These are phyloP conservation scores for Irpex sp. DNA, from an alignment of 1,284 basidiomycete species.

Conservation along the genomic window DNA sequence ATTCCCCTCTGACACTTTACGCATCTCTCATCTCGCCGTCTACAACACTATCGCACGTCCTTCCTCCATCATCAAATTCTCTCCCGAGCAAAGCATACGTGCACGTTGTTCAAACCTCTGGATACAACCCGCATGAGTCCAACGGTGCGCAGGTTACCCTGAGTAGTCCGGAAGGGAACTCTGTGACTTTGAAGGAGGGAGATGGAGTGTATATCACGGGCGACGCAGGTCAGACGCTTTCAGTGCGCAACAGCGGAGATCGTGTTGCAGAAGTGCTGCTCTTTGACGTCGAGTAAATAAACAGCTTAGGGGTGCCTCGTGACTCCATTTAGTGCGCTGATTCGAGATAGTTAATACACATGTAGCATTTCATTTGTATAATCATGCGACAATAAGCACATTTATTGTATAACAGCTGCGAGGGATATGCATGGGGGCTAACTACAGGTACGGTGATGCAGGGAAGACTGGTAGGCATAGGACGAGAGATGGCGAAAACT, in stretches of 20 bases:
- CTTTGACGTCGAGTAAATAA: constrained; percentile 63
- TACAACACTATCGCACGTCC: constrained; percentile 44
- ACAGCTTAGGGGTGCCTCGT: background rate
- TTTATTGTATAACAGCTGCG: too few species aligned
- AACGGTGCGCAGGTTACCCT: constrained; percentile 45
- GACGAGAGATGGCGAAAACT: too few species aligned
- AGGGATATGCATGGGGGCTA: too few species aligned
- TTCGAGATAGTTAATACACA: background rate
- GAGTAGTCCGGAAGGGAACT: constrained; percentile 33
- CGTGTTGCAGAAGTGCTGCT: constrained; percentile 61
- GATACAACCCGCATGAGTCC: constrained; percentile 56
- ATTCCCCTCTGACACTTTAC: constrained; percentile 53
- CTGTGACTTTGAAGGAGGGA: constrained; percentile 49
- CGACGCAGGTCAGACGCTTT: constrained; percentile 37
- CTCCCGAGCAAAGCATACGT: constrained; percentile 51
- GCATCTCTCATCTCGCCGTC: constrained; percentile 61
- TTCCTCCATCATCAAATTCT: constrained; percentile 31
- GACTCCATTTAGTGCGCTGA: background rate
- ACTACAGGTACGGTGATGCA: too few species aligned
- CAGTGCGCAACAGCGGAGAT: constrained; percentile 56
- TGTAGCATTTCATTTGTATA: background rate
- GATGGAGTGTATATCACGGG: constrained; percentile 67
- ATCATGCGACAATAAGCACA: too few species aligned
- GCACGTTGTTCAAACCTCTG: constrained; percentile 71
- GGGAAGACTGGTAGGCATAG: too few species aligned